These are phyloP conservation scores for Triadica sebifera DNA, from an alignment of 345 rosid species.

Conservation along the genomic window DNA sequence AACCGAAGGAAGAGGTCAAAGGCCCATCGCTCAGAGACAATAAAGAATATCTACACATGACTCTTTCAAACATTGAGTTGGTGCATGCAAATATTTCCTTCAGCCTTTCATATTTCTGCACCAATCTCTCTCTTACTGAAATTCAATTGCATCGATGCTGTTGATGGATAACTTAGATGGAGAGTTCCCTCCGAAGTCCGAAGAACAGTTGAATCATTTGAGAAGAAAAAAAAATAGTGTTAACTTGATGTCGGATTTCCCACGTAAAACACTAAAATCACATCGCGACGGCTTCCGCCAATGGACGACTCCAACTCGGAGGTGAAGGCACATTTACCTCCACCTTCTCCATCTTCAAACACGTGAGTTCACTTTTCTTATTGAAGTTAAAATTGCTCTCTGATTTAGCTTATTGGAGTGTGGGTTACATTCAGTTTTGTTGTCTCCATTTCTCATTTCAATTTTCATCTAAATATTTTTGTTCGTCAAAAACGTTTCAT, in stretches of 20 bases:
- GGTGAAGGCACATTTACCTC: constrained; percentile 16
- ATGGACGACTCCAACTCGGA: constrained; percentile 13
- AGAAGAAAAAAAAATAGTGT: not conserved
- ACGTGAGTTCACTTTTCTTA: constrained; percentile 18
- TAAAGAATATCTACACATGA: too few species aligned
- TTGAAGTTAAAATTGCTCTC: not conserved
- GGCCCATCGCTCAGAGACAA: too few species aligned
- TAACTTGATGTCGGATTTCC: constrained; percentile 5
- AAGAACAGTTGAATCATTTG: constrained; percentile 16
- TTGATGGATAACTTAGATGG: too few species aligned
- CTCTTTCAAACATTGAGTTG: too few species aligned
- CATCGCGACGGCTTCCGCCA: constrained; percentile 12
- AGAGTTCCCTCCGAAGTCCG: constrained; percentile 23
- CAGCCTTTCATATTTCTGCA: too few species aligned
- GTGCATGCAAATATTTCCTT: too few species aligned
- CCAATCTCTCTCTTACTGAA: too few species aligned
- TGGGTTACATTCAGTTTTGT: not conserved
- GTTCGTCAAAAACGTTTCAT: not conserved
- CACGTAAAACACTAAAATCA: constrained; percentile 14
- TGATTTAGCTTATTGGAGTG: constrained; percentile 10
- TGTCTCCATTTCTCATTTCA: not conserved
- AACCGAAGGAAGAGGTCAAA: too few species aligned
- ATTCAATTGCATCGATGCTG: too few species aligned
- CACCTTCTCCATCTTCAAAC: constrained; percentile 12
- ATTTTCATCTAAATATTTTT: not conserved